A percentile compares a stretch with the other conserved stretches of the same genome.
Conservation (phyloP, 441 rosid species). For the Oxalis stricta region DNA sequence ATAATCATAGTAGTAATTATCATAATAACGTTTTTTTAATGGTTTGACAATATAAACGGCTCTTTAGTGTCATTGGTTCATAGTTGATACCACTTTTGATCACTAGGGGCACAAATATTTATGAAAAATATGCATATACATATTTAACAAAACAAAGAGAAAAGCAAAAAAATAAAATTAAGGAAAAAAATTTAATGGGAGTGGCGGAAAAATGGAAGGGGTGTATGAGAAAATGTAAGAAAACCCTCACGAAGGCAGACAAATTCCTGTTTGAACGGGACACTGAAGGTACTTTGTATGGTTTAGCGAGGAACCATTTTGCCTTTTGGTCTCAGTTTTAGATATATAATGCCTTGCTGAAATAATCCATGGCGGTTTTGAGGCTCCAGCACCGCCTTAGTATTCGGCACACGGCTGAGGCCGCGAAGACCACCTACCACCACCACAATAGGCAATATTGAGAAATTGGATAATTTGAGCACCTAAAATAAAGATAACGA, state of each 20-base stretch:
- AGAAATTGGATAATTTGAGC: too few species aligned
- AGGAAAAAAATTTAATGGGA: neutral
- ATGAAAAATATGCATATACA: constrained; percentile 12
- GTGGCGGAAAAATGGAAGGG: neutral
- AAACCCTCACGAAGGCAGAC: constrained; percentile 32
- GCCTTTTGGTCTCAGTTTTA: too few species aligned
- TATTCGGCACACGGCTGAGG: constrained; percentile 8
- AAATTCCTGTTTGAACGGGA: constrained; percentile 28
- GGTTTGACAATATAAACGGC: constrained; percentile 18
- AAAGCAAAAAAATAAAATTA: neutral
- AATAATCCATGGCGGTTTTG: constrained; percentile 7
- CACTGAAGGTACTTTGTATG: constrained; percentile 11
- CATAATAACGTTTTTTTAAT: neutral
- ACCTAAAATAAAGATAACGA: too few species aligned
- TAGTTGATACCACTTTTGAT: constrained; percentile 13
- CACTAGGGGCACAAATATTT: constrained; percentile 8
- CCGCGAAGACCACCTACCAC: too few species aligned
- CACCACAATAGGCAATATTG: too few species aligned
- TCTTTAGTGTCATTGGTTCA: constrained; percentile 11
- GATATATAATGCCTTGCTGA: constrained; percentile 4
- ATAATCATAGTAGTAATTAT: neutral
- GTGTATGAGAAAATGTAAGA: constrained; percentile 3
- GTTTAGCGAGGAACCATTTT: constrained; percentile 9
- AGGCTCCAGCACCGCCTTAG: constrained; percentile 35
- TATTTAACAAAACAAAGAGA: neutral